Evolutionary conservation across 2,329 filamentous ascomycete species (phyloP).

Genomic region (Sphaerulina musiva): DNA sequence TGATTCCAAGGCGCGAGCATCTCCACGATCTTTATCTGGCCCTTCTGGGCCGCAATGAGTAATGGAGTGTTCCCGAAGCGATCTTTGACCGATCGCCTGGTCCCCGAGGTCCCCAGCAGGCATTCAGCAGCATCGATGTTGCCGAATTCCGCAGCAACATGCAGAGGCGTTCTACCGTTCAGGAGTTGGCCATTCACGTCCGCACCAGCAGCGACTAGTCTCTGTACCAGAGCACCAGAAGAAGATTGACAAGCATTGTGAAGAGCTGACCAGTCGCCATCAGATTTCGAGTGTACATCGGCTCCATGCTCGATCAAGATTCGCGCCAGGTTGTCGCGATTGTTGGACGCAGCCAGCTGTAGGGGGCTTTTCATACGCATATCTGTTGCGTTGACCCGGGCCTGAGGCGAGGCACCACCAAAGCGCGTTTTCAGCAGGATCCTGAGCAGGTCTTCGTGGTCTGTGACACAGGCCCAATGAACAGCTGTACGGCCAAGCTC

Average conservation of each 20-base stretch:
- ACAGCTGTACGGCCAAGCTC: slow-evolving; percentile 22
- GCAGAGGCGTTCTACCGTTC: slow-evolving; percentile 25
- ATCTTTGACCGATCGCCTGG: slow-evolving; percentile 36
- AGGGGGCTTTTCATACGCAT: slow-evolving; percentile 22
- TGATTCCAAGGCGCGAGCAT: slow-evolving; percentile 40
- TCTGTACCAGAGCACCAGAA: slow-evolving; percentile 16
- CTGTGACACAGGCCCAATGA: slow-evolving; percentile 26
- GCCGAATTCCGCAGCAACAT: slow-evolving; percentile 27
- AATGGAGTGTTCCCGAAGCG: slow-evolving; percentile 42
- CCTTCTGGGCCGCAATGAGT: slow-evolving; percentile 38
- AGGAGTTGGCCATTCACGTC: slow-evolving; percentile 25
- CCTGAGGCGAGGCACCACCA: slow-evolving; percentile 18
- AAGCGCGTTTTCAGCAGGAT: slow-evolving; percentile 17
- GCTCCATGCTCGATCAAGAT: slow-evolving; percentile 89
- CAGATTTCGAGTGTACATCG: slow-evolving; percentile 79
- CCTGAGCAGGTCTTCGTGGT: slow-evolving; percentile 21
- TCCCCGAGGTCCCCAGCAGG: slow-evolving; percentile 23
- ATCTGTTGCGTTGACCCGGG: slow-evolving; percentile 19
- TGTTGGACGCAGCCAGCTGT: slow-evolving; percentile 20
- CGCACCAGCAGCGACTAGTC: slow-evolving; percentile 22
- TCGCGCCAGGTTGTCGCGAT: slow-evolving; percentile 52
- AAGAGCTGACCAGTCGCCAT: slow-evolving; percentile 85
- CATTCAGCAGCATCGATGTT: slow-evolving; percentile 21
- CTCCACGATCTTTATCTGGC: slow-evolving; percentile 38
- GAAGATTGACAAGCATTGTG: slow-evolving; percentile 45